Conservation (phyloP, 306 rosid species). For the Heteromeles arbutifolia region DNA sequence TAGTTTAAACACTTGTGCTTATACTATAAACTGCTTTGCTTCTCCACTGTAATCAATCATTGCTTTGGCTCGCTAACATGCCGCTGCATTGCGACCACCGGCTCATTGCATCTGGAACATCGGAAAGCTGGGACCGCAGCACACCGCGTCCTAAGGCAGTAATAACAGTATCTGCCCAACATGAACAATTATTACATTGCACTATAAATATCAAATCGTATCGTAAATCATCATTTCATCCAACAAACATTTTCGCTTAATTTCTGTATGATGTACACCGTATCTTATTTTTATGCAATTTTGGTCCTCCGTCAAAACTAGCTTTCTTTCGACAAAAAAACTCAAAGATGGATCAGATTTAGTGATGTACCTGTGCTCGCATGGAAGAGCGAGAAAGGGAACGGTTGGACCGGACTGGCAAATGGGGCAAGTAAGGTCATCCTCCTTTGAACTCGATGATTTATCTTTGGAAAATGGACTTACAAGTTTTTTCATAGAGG, state of each 20-base stretch:
- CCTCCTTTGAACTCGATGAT: constrained; percentile 65
- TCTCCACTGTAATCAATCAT: constrained; percentile 19
- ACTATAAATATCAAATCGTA: neutral
- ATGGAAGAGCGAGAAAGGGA: constrained; percentile 88
- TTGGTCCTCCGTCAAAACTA: neutral
- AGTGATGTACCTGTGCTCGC: constrained; percentile 78
- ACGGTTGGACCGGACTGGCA: constrained; percentile 81
- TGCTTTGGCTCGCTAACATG: constrained; percentile 34
- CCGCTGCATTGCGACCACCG: constrained; percentile 81
- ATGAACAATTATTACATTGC: neutral
- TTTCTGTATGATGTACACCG: neutral
- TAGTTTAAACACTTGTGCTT: constrained; percentile 29
- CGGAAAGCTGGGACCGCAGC: constrained; percentile 82
- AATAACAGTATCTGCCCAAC: constrained; percentile 77
- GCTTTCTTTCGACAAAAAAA: neutral
- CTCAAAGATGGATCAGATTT: neutral
- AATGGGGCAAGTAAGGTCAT: constrained; percentile 65
- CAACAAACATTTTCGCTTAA: neutral
- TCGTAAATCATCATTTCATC: neutral
- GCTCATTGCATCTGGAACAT: constrained; percentile 85
- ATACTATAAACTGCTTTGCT: constrained; percentile 21
- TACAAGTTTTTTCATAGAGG: constrained; percentile 70
- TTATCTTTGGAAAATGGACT: constrained; percentile 85
- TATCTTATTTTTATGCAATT: neutral
- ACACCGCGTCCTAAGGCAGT: constrained; percentile 92